A percentile compares a stretch with the other conserved stretches of the same genome.
phyloP scores from a whole-genome alignment of 169 alveolate species.

The Plasmodium reichenowi region DNA sequence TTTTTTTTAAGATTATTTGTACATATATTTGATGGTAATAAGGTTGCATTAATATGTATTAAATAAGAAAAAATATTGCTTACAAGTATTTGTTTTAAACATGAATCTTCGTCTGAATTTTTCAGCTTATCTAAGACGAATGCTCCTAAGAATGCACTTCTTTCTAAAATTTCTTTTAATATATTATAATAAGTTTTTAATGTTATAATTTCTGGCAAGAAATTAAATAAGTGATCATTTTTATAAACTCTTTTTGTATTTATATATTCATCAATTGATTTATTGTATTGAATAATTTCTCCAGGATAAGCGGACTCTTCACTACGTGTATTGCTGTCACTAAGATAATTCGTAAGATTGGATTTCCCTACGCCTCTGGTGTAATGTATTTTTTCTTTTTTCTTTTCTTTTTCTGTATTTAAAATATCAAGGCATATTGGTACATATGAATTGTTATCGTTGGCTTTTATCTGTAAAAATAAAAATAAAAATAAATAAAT shows the following conservation, averaged over 20 bases:
- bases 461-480: conserved; percentile 12
- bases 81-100: conserved; percentile 52
- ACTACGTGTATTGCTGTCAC: conserved; percentile 26
- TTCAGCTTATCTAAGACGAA: conserved; percentile 44
- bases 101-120: conserved; percentile 30
- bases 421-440: conserved; percentile 71
- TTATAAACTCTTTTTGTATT: conserved; percentile 41
- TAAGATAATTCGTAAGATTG: conserved; percentile 11
- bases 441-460: conserved; percentile 18
- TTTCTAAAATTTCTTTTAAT: conserved; percentile 45
- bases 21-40: conserved; percentile 54
- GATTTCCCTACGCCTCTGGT: conserved; percentile 21
- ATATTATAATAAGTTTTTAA: conserved; percentile 43
- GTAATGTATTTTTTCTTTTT: conserved; percentile 56
- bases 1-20: conserved; percentile 42
- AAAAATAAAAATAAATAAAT: too few species aligned
- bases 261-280: conserved; percentile 59
- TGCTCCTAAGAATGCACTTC: conserved; percentile 71
- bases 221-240: conserved; percentile 63
- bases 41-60: conserved; percentile 62
- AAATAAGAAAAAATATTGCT: conserved; percentile 61
- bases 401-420: conserved; percentile 49
- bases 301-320: conserved; percentile 22
- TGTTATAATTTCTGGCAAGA: conserved; percentile 52
- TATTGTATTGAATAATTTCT: conserved; percentile 36